Conservation (phyloP, 495 filamentous ascomycete species). For the Wilcoxina mikolae region DNA sequence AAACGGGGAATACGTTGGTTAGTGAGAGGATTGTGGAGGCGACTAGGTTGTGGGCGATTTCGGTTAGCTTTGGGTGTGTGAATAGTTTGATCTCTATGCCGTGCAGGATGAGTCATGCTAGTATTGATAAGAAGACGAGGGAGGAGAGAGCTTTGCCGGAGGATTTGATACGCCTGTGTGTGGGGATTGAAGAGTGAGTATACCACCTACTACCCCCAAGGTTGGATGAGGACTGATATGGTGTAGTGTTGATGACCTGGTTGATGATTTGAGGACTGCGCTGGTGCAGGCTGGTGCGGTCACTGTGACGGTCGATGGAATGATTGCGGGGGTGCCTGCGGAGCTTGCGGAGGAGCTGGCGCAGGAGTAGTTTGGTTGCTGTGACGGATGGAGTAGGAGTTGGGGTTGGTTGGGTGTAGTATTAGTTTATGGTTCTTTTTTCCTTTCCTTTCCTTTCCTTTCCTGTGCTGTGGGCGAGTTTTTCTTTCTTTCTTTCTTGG, state of each 20-base stretch:
- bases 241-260: conserved; percentile 55
- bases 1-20: conserved; percentile 69
- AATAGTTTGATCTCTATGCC: conserved; percentile 99
- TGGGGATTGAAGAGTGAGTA: conserved; percentile 74
- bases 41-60: conserved; percentile 82
- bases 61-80: conserved; percentile 92
- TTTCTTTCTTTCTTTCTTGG: background rate
- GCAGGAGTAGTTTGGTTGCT: background rate
- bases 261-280: conserved; percentile 80
- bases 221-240: background rate
- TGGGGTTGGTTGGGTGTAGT: background rate
- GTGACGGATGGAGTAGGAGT: background rate
- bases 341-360: background rate
- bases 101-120: conserved; percentile 97
- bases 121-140: conserved; percentile 88
- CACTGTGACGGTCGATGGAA: conserved; percentile 59
- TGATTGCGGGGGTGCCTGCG: background rate
- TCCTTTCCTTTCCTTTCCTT: background rate
- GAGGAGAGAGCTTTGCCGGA: conserved; percentile 83
- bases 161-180: conserved; percentile 87
- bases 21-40: conserved; percentile 90
- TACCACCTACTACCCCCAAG: background rate
- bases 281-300: conserved; percentile 90
- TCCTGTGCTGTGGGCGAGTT: background rate
- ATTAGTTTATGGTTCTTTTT: background rate